phyloP scores from a whole-genome alignment of 2,329 filamentous ascomycete genomes.

The Nemania bipapillata region DNA sequence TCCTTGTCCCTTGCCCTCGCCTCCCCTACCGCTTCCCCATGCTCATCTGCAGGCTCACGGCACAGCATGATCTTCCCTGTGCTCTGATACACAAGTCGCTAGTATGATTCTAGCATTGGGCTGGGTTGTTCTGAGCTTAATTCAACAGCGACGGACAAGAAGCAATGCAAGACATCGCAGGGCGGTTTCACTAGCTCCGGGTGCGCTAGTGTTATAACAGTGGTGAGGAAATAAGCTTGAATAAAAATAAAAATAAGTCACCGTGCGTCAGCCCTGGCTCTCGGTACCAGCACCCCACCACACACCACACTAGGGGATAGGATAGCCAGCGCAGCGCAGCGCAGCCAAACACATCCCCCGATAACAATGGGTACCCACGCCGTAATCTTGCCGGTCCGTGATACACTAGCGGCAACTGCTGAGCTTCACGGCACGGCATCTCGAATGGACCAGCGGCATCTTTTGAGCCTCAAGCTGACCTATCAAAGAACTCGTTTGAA shows the following conservation, averaged over 20 bases:
- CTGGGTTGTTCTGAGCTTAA: not conserved
- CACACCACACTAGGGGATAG: too few relatives aligned
- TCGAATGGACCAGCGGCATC: too few relatives aligned
- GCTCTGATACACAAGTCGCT: not conserved
- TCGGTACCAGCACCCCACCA: constrained; percentile 3
- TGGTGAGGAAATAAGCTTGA: constrained; percentile 6
- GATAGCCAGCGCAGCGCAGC: not conserved
- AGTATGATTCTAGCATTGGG: not conserved
- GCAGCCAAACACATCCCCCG: not conserved
- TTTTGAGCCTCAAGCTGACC: constrained; percentile 18
- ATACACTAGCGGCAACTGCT: constrained; percentile 5
- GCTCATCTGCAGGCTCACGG: constrained; percentile 9
- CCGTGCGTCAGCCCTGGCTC: constrained; percentile 10
- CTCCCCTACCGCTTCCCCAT: not conserved
- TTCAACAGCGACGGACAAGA: not conserved
- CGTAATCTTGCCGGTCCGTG: constrained; percentile 12
- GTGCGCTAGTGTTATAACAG: not conserved
- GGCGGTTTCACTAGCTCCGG: not conserved
- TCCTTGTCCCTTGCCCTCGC: not conserved
- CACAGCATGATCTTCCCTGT: not conserved
- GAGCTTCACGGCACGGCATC: not conserved
- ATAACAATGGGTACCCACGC: not conserved
- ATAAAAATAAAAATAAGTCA: constrained; percentile 7
- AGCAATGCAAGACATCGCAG: constrained; percentile 25
- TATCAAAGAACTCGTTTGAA: not conserved